Evolutionary conservation across 2,329 filamentous ascomycete species (phyloP), one percentile per base, ranked within the genome.

Genomic region (Ascochyta pisi): DNA sequence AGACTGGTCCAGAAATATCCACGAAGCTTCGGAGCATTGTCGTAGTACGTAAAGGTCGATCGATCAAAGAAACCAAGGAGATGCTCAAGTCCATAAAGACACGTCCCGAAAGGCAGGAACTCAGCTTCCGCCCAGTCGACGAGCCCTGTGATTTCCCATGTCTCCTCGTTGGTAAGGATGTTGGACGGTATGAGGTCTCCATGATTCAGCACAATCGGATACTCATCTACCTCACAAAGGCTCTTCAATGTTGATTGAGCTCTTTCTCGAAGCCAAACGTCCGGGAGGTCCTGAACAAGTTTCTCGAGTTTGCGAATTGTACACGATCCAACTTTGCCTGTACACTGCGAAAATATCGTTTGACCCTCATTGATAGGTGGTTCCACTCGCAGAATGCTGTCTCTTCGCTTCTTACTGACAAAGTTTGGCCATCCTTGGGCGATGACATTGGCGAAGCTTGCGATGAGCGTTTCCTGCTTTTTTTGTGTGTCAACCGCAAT

Each of bases 101-200:
- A 82, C 3, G 83, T 76, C 0, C 86, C 86, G 61, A 87, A 86
- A 0, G 86, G 86, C 8, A 87, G 67, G 56, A 76, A 80, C 65
- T 88, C 86, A 0, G 82, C 84, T 65, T 89, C 86, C 0, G 84
- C 84, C 86, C 86, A 89, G 65, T 89, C 87, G 0, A 89, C 77
- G 1, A 89, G 55, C 1, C 86, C 87, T 0, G 66, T 76, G 7
- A 88, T 65, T 3, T 62, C 50, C 49, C 82, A 83, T 0, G 77
- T 77, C 1, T 70, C 51, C 0, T 73, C 63, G 48, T 80, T 73
- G 0, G 86, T 76, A 65, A 88, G 78, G 39, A 89, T 79, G 56
- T 89, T 89, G 2, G 78, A 77, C 0, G 84, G 77, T 0, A 86
- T 73, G 5, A 88, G 71, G 62, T 89, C 86, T 0, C 86, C 86